Conservation (phyloP, 495 filamentous ascomycete genomes). For the Penicillium paradoxum region DNA sequence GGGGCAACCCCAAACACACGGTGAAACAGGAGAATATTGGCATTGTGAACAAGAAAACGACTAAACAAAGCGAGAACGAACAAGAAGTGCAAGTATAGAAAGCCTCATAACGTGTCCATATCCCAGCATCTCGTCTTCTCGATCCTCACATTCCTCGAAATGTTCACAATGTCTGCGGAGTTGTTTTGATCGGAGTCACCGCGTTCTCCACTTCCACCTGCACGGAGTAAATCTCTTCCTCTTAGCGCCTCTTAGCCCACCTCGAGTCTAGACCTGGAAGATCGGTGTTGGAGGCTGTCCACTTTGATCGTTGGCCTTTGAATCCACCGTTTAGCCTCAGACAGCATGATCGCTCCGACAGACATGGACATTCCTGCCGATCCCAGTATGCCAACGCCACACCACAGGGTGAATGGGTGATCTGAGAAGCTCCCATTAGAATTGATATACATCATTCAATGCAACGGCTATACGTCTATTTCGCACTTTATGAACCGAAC, state of each 20-base stretch:
- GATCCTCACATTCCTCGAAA: not conserved
- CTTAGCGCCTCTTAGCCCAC: not conserved
- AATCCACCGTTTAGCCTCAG: too few relatives aligned
- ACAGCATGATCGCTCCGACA: too few relatives aligned
- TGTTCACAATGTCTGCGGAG: not conserved
- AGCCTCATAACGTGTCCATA: not conserved
- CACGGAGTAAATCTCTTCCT: not conserved
- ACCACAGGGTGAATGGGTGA: not conserved
- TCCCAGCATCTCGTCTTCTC: not conserved
- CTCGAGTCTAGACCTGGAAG: not conserved
- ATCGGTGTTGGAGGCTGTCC: too few relatives aligned
- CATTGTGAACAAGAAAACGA: not conserved
- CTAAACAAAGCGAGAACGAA: too few relatives aligned
- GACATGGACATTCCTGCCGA: not conserved
- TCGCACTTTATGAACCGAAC: too few relatives aligned
- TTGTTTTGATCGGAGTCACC: not conserved
- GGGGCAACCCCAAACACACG: not conserved
- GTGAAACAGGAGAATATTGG: slow-evolving; percentile 6
- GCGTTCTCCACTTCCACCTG: not conserved
- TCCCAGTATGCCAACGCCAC: not conserved
- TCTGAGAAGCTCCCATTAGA: too few relatives aligned
- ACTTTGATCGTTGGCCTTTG: too few relatives aligned
- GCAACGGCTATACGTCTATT: too few relatives aligned
- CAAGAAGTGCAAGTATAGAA: not conserved
- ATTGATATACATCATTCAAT: too few relatives aligned